Evolutionary conservation across 2,329 filamentous ascomycete genomes (phyloP).

Genomic region (Pestalotiopsis sp.): DNA sequence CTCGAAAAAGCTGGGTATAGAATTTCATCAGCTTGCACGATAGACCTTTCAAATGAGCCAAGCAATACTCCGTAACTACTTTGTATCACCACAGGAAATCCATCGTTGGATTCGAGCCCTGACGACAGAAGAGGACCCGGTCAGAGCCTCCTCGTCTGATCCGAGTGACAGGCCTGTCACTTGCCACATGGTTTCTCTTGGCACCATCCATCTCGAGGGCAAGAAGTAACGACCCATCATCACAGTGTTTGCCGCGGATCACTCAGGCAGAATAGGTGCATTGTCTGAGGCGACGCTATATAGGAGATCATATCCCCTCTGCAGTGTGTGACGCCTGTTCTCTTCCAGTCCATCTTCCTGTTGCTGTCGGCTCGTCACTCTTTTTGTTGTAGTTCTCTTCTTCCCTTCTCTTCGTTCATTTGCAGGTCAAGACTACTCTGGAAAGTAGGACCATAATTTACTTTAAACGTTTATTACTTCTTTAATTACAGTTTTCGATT

Average conservation of each 20-base stretch:
- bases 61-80: neutral
- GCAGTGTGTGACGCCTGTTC: neutral
- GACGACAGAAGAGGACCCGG: neutral
- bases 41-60: too few species aligned
- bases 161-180: conserved; percentile 4
- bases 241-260: conserved; percentile 7
- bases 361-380: neutral
- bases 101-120: neutral
- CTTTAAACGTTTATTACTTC: neutral
- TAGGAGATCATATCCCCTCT: neutral
- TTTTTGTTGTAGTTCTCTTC: neutral
- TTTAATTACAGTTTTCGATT: neutral
- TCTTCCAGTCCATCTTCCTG: conserved; percentile 1
- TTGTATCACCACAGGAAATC: neutral
- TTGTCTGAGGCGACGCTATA: neutral
- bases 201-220: neutral
- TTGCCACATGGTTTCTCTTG: neutral
- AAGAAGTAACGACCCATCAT: neutral
- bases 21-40: too few species aligned
- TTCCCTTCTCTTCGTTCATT: conserved; percentile 11
- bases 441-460: conserved; percentile 9
- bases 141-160: conserved; percentile 4
- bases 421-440: conserved; percentile 15
- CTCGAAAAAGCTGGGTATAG: too few species aligned
- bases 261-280: conserved; percentile 1